Base-by-base conservation (phyloP, 2,329 filamentous ascomycete genomes). In the Delphinella strobiligena region DNA sequence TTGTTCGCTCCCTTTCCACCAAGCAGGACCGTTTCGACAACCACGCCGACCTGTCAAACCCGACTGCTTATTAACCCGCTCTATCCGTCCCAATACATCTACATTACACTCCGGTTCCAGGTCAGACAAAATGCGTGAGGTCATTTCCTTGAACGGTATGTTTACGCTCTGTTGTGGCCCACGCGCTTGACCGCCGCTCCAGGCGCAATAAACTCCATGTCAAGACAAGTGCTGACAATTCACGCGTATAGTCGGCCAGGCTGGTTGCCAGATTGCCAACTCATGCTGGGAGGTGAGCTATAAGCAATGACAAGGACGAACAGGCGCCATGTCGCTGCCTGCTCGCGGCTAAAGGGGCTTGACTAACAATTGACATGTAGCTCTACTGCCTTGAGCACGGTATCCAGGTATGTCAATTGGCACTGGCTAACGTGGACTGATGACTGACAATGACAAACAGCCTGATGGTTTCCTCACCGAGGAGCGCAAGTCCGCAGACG, bases 301-400 rank as follows among this genome's bases (percentile, higher is more conserved):
- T 45, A 43, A 34, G 47, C 24, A 35, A 34, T 16, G 7, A 32
- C 27, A 5, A 31, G 14, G 18, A 27, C 30, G 17, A 15, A 40
- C 31, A 15, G 32, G 36, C 33, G 33, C 12, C 31, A 34, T 37
- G 10, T 31, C 15, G n/a, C 19, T 15, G 31, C 30, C 32, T 19
- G 40, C 31, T 27, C 32, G 16, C n/a, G 17, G 31, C 32, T 18
- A 34, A 43, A 35, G 38, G 32, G 38, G 15, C 27, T 27, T 27
- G 5, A 38, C 47, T 49, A 31, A 51, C 40, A 50, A 51, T 44
- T 38, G 36, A 24, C 30, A 33, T 36, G 22, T 67, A 98, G 91
- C 85, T 98, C 50, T 98, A 98, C 80, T 98, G 91, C 72, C 86
- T 98, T 61, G 91, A 98, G 78, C 91, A 98, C 69, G 91, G 91